A percentile compares a stretch with the other conserved stretches of the same genome.
phyloP scores from a whole-genome alignment of 306 rosid genomes.

The Rosa persica region DNA sequence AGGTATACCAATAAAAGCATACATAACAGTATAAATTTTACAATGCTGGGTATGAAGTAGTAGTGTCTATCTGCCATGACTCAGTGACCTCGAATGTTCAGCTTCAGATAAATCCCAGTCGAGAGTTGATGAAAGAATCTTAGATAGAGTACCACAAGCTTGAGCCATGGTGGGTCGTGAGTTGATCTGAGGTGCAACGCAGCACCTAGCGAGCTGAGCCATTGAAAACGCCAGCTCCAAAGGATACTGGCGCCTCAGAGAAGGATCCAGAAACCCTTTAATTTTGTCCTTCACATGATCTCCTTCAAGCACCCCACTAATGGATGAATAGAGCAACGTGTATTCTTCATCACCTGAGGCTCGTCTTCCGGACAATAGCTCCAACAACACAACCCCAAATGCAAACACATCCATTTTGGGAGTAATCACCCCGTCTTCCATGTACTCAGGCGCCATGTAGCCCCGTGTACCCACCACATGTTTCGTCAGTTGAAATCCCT shows the following conservation, averaged over 20 bases:
- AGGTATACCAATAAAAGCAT: neutral
- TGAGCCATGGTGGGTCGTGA: slow-evolving; percentile 52
- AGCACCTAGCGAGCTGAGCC: slow-evolving; percentile 58
- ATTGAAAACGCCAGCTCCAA: slow-evolving; percentile 65
- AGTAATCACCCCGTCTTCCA: slow-evolving; percentile 61
- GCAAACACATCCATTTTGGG: slow-evolving; percentile 75
- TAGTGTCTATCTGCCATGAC: slow-evolving; percentile 32
- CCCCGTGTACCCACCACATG: slow-evolving; percentile 84
- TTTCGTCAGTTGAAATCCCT: slow-evolving; percentile 49
- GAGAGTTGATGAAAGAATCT: slow-evolving; percentile 55
- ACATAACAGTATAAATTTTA: no score
- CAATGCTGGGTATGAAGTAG: neutral
- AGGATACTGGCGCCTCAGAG: slow-evolving; percentile 45
- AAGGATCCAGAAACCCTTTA: slow-evolving; percentile 55
- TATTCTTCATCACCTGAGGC: slow-evolving; percentile 33
- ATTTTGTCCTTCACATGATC: slow-evolving; percentile 56
- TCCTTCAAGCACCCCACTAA: slow-evolving; percentile 49
- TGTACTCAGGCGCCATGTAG: slow-evolving; percentile 76
- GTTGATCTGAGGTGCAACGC: slow-evolving; percentile 52
- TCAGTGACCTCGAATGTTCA: slow-evolving; percentile 40
- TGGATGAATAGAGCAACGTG: slow-evolving; percentile 27
- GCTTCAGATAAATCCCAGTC: slow-evolving; percentile 77
- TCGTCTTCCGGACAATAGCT: slow-evolving; percentile 65
- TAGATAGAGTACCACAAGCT: slow-evolving; percentile 50
- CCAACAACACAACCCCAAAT: slow-evolving; percentile 66